Evolutionary conservation across 1,139 yeast species (phyloP).

Genomic region (Saccharomyces uvarum): DNA sequence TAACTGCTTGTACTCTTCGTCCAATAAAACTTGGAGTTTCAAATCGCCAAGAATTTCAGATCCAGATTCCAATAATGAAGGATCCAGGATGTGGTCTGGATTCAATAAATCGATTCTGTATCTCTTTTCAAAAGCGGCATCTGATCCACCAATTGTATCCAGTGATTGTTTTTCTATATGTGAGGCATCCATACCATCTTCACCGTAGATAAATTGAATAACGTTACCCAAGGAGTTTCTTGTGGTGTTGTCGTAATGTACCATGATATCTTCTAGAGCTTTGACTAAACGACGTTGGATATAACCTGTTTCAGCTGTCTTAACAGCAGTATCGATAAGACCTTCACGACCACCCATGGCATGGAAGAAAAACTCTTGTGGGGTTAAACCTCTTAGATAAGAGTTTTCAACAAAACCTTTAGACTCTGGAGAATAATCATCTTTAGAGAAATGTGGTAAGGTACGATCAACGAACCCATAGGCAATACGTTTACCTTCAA

Average conservation of each 20-base stretch:
- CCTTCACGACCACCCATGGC: constrained; percentile 99
- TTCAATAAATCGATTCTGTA: constrained; percentile 85
- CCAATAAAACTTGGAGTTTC: constrained; percentile 69
- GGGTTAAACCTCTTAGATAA: constrained; percentile 92
- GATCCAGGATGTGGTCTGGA: constrained; percentile 53
- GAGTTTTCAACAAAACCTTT: constrained; percentile 98
- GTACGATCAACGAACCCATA: constrained; percentile 95
- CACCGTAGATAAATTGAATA: constrained; percentile 95
- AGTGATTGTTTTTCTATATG: constrained; percentile 96
- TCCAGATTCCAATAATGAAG: constrained; percentile 77
- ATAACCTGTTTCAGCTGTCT: constrained; percentile 98
- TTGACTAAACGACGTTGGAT: constrained; percentile 98
- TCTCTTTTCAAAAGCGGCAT: constrained; percentile 70
- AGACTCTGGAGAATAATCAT: constrained; percentile 96
- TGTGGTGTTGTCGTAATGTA: constrained; percentile 96
- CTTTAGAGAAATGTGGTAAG: constrained; percentile 94
- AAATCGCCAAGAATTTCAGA: constrained; percentile 87
- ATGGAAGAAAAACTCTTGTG: constrained; percentile 98
- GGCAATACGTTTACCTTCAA: constrained; percentile 98
- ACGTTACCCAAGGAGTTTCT: constrained; percentile 95
- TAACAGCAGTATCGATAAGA: constrained; percentile 96
- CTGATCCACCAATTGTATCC: constrained; percentile 92
- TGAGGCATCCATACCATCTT: constrained; percentile 97
- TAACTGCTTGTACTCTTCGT: constrained; percentile 76
- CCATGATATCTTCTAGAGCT: constrained; percentile 98